Conservation (phyloP, 2,329 filamentous ascomycete species). For the Rutstroemia sydowiana region DNA sequence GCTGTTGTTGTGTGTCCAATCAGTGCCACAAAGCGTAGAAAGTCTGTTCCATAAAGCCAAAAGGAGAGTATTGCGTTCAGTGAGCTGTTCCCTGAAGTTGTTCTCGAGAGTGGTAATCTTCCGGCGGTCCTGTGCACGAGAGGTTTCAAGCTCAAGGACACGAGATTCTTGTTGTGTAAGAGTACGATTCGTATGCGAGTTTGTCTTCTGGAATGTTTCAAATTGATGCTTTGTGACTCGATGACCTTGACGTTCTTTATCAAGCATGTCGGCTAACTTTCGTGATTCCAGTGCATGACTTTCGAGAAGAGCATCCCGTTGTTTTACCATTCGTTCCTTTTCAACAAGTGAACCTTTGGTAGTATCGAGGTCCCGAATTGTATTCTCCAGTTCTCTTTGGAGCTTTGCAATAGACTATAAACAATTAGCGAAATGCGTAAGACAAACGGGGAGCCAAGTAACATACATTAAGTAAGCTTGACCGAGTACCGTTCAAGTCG, state of each 20-base stretch:
- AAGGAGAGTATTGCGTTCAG: constrained; percentile 81
- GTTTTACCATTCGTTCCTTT: constrained; percentile 83
- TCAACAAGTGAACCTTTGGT: constrained; percentile 74
- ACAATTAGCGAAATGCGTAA: constrained; percentile 14
- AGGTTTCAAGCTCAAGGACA: constrained; percentile 79
- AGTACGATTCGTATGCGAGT: constrained; percentile 79
- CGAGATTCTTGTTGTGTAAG: constrained; percentile 78
- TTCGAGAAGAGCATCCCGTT: constrained; percentile 82
- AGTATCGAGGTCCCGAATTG: constrained; percentile 71
- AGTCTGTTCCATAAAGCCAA: constrained; percentile 86
- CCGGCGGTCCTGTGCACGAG: constrained; percentile 68
- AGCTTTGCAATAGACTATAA: constrained; percentile 72
- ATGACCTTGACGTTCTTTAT: constrained; percentile 80
- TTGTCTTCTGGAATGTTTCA: constrained; percentile 80
- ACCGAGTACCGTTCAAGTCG: constrained; percentile 78
- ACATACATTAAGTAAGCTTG: constrained; percentile 71
- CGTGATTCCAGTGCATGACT: constrained; percentile 79
- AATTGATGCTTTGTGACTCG: constrained; percentile 82
- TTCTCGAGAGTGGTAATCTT: constrained; percentile 67
- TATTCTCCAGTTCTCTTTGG: constrained; percentile 80
- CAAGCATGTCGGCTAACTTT: constrained; percentile 78
- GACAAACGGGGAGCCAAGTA: not conserved
- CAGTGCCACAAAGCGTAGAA: constrained; percentile 75
- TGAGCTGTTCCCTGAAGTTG: constrained; percentile 77
- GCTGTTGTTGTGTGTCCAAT: constrained; percentile 86